Conservation (phyloP, 1,284 basidiomycete genomes). For the Earliella scabrosa region DNA sequence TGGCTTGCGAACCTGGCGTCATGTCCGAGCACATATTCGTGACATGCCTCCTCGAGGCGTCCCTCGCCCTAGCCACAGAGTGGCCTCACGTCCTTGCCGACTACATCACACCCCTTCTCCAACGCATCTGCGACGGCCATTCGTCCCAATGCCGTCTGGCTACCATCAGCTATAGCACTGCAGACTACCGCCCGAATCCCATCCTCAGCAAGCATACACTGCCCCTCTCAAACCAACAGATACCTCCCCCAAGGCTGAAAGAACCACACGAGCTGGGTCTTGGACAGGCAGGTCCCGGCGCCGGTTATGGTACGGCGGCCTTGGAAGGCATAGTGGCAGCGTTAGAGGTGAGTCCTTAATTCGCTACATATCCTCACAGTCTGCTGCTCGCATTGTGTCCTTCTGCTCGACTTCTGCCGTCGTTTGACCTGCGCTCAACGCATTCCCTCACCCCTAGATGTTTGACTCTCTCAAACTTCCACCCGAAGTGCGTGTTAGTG, state of each 20-base stretch:
- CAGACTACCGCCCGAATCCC: constrained; percentile 56
- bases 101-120: constrained; percentile 58
- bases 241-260: constrained; percentile 43
- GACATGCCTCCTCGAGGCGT: constrained; percentile 67
- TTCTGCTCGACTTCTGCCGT: background rate
- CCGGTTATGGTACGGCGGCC: constrained; percentile 62
- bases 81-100: constrained; percentile 53
- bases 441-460: constrained; percentile 41
- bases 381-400: background rate
- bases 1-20: no score
- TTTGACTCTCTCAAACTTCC: constrained; percentile 51
- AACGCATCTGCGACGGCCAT: constrained; percentile 53
- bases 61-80: constrained; percentile 54
- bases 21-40: constrained; percentile 48
- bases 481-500: constrained; percentile 19
- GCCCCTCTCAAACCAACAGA: no score
- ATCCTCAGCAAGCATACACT: constrained; percentile 64
- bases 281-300: constrained; percentile 56
- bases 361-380: background rate
- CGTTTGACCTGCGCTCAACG: no score
- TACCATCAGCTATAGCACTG: constrained; percentile 59
- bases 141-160: constrained; percentile 53
- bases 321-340: constrained; percentile 74
- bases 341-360: constrained; percentile 58
- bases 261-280: constrained; percentile 56